Base-by-base conservation (phyloP, 352 stramenopile species). In the Globisporangium spiculum region DNA sequence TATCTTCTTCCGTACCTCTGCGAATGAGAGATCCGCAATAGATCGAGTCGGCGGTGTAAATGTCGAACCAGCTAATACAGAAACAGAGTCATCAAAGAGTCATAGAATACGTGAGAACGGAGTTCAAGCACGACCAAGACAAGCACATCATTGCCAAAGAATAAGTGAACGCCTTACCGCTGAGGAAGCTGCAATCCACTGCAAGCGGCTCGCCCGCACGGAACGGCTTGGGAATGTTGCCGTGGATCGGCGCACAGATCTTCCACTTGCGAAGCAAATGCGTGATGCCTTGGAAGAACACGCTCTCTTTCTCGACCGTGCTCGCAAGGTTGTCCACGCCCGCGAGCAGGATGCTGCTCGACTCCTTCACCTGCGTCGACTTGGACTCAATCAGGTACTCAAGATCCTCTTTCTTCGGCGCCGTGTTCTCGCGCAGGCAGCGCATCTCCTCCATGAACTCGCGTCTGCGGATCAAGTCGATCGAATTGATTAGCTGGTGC, bases 151-250 rank as follows among this genome's bases (percentile, higher is more conserved):
- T 56, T 10, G 68, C 3, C 41, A 8, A 48, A 32, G 20, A 58
- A 24, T 18, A 8, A 30, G 18, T 10, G 20, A 62, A 66, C 75
- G 75, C 63, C 56, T 61, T 63, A 96, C 88, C 83, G 50, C 86
- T 94, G 27, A 78, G 74, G 61, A 90, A 96, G 73, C 88, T 94
- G 74, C 88, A 96, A 64, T 96, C 88, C 18, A 96, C 81, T 1
- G 88, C 88, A 8, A 96, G 74, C 6, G 86, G 85, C 65, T 96
- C 88, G 18, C 88, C 88, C 0, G 86, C 86, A 20, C 88, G 85
- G 60, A 96, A 96, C 3, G 88, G 88, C 72, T 94, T 94, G 3
- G 88, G 86, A 64, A 96, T 96, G 27, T 90, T 94, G 57, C 88
- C 88, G 62, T 96, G 88, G 32, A 94, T 91, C 14, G 88, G 88